Percentiles rank a stretch among this genome's conserved stretches.
Conservation (phyloP, 306 rosid genomes). For the Inga leiocalycina region DNA sequence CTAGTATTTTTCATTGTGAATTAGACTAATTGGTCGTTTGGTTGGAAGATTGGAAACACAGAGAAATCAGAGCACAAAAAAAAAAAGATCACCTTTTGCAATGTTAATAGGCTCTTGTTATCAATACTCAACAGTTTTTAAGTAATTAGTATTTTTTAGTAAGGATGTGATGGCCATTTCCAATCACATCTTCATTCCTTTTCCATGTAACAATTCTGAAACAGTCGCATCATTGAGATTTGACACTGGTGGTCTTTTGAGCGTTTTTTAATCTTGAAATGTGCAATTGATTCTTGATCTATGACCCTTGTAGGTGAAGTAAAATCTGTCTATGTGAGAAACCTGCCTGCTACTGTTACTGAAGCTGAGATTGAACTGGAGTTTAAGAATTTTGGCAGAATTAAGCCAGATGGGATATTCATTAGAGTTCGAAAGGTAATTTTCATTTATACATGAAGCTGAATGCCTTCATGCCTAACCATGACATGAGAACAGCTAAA, state of each 20-base stretch:
- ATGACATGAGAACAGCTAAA: constrained; percentile 27
- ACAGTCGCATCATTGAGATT: background rate
- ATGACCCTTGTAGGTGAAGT: constrained; percentile 68
- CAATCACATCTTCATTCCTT: background rate
- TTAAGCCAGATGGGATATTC: constrained; percentile 82
- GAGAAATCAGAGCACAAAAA: background rate
- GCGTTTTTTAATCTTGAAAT: constrained; percentile 19
- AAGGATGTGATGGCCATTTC: background rate
- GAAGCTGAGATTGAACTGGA: constrained; percentile 82
- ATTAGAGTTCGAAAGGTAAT: constrained; percentile 79
- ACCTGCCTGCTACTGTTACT: constrained; percentile 78
- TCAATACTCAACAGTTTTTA: background rate
- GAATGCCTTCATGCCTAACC: background rate
- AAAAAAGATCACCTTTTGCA: background rate
- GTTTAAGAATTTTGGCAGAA: constrained; percentile 80
- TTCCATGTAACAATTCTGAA: background rate
- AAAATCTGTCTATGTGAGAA: constrained; percentile 89
- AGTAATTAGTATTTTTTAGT: background rate
- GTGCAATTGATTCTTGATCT: constrained; percentile 34
- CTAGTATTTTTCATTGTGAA: background rate
- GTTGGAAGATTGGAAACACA: background rate
- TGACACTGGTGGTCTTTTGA: background rate
- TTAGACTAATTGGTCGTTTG: background rate
- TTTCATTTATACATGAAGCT: constrained; percentile 16
- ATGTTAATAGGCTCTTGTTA: background rate